Base-by-base conservation (phyloP, 2,329 filamentous ascomycete species). In the Colletotrichum camelliae region DNA sequence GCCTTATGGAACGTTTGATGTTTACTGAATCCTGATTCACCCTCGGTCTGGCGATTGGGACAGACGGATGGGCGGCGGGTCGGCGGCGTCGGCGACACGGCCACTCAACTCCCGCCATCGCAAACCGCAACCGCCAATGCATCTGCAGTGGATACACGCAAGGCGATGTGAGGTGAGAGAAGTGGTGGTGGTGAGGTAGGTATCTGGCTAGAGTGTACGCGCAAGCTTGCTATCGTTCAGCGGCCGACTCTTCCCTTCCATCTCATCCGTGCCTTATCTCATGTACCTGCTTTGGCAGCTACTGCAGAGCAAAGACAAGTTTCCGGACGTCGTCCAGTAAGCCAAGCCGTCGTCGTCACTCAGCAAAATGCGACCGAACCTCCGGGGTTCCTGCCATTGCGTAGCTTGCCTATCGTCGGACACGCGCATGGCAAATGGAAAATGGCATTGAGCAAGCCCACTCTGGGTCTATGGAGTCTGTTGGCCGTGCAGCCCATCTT, bases 201-300 rank as follows among this genome's bases (percentile, higher is more conserved):
- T 3, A 10, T 57, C 61, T 64, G 33, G 39, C 16, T 52, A 52
- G 27, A 72, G 33, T 65, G 64, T 70, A 76, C 74, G 74, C 74
- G 74, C 74, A 76, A 76, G 74, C 74, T 61, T 52, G n/a, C n/a
- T 5, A 21, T 52, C 43, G 21, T 55, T 31, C 57, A 35, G 57
- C 16, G 21, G 43, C 57, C 58, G 64, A 48, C 48, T 64, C 58
- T 68, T 37, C 62, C 64, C 58, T 68, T 37, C 62, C 64, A 75
- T 35, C 62, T 52, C 37, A 68, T 64, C 62, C 57, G 35, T 68
- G 31, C 39, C 55, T 43, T 24, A 57, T 24, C 37, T 55, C 57
- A 58, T 60, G 31, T n/a, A 10, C 37, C 62, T 33, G 48, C 10
- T 60, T 60, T 29, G 27, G 58, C 10, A 64, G 29, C 61, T 37